Evolutionary conservation across 108 stramenopile genomes (phyloP), one percentile per base, ranked within the genome.

Genomic region (Cyclotella cryptica): DNA sequence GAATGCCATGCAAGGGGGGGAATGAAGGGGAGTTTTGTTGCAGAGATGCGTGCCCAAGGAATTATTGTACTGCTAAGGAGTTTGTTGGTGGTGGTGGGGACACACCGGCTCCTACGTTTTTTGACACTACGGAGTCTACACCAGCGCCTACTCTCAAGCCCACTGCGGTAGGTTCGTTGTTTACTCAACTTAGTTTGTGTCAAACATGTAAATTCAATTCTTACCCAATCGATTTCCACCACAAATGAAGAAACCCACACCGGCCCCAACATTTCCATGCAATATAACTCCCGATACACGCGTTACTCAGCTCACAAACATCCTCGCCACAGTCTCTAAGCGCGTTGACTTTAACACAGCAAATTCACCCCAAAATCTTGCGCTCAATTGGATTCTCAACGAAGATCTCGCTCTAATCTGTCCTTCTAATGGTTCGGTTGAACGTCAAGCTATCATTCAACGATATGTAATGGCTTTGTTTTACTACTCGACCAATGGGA

Each of bases 331-430:
- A 17, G 54, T 72, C 8, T 72, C 78, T 6, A 19, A 17, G 0
- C 27, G 59, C 15, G 45, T 19, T 0, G 44, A 52, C 14, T 42
- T 79, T 10, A 28, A 64, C 24, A 24, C 39, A 14, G 15, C 43
- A 1, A 54, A 21, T 15, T 55, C 87, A 15, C 79, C 83, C 0
- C 92, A 93, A 69, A 49, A 69, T 19, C 43, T 74, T 19, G 92
- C 92, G 14, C 79, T 89, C 19, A 43, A 80, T 10, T 92, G 92
- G 92, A 41, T 92, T 24, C 66, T 88, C 10, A 66, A 81, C 40
- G 75, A 78, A 0, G 92, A 92, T 81, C 18, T 39, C 0, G 54
- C 70, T 0, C 47, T 77, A 63, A 54, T 88, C 35, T 90, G 89
- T 41, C 89, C 91, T 5, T 66, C 76, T n/a, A 39, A n/a, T 30